These are phyloP conservation scores for Beauveria rudraprayagi DNA, from an alignment of 2,329 filamentous ascomycete species.

Conservation along the genomic window DNA sequence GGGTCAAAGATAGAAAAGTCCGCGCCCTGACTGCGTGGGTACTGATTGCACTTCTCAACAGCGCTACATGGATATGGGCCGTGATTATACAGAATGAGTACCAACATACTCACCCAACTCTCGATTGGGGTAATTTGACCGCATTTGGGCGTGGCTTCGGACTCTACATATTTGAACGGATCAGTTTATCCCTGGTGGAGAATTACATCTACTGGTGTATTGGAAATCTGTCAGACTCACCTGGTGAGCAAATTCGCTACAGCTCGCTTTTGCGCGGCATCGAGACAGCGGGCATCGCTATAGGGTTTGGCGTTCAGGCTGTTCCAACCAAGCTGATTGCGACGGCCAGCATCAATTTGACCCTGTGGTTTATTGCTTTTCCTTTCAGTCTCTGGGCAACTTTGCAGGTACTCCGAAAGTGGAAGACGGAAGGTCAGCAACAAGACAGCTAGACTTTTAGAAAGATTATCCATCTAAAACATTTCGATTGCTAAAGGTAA, in stretches of 20 bases:
- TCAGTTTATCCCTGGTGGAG: conserved; percentile 31
- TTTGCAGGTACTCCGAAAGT: conserved; percentile 31
- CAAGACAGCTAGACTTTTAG: neutral
- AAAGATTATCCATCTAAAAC: no score
- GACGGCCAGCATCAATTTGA: conserved; percentile 34
- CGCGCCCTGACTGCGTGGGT: conserved; percentile 31
- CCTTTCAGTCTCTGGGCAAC: conserved; percentile 38
- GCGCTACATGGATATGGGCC: conserved; percentile 38
- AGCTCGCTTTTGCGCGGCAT: conserved; percentile 34
- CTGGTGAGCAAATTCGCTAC: conserved; percentile 35
- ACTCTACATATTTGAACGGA: conserved; percentile 32
- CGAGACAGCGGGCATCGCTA: conserved; percentile 32
- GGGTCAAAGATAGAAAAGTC: conserved; percentile 30
- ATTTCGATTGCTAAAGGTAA: no score
- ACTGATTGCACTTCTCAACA: conserved; percentile 34
- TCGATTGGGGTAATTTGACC: conserved; percentile 35
- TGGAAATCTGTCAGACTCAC: conserved; percentile 34
- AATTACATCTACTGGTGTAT: conserved; percentile 42
- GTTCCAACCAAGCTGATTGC: conserved; percentile 33
- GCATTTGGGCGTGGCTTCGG: conserved; percentile 32
- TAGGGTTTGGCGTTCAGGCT: conserved; percentile 37
- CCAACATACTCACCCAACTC: conserved; percentile 29
- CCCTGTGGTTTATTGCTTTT: conserved; percentile 32
- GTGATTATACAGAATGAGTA: conserved; percentile 39
- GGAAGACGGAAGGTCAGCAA: conserved; percentile 19